A percentile compares a stretch with the other conserved stretches of the same genome.
These are phyloP conservation scores for Exserohilum turcica DNA, from an alignment of 2,329 filamentous ascomycete genomes.

Conservation along the genomic window DNA sequence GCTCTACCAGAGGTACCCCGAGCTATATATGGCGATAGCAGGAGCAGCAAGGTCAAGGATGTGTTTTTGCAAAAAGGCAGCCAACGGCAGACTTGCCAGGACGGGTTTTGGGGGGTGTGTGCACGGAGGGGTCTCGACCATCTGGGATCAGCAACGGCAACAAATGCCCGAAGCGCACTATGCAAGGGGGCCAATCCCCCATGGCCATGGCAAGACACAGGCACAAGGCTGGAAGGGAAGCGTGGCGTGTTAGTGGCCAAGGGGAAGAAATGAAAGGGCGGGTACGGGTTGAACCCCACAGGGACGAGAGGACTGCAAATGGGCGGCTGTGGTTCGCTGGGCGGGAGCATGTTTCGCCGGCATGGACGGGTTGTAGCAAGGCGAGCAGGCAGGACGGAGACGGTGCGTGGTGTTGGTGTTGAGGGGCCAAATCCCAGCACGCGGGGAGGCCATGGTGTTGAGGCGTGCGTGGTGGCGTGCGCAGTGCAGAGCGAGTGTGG, in stretches of 20 bases:
- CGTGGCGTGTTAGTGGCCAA: slow-evolving; percentile 4
- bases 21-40: background rate
- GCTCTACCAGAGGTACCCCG: background rate
- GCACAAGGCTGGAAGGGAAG: background rate
- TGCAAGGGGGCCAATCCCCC: slow-evolving; percentile 1
- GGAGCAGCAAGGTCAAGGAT: background rate
- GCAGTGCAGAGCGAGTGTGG: background rate
- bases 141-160: slow-evolving; percentile 11
- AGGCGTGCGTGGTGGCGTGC: slow-evolving; percentile 10
- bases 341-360: slow-evolving; percentile 4
- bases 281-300: slow-evolving; percentile 10
- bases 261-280: slow-evolving; percentile 14
- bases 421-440: no score
- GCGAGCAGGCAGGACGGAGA: background rate
- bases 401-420: no score
- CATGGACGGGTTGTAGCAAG: background rate
- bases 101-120: background rate
- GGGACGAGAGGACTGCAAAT: background rate
- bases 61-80: background rate
- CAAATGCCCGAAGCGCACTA: slow-evolving; percentile 3
- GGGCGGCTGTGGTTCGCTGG: slow-evolving; percentile 6
- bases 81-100: slow-evolving; percentile 2
- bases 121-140: slow-evolving; percentile 13
- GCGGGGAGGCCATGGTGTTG: no score
- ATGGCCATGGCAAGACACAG: background rate